Percentiles rank a stretch among this genome's conserved stretches.
These are phyloP conservation scores for Ophiosphaerella herpotricha DNA, from an alignment of 2,329 filamentous ascomycete genomes.

Conservation along the genomic window DNA sequence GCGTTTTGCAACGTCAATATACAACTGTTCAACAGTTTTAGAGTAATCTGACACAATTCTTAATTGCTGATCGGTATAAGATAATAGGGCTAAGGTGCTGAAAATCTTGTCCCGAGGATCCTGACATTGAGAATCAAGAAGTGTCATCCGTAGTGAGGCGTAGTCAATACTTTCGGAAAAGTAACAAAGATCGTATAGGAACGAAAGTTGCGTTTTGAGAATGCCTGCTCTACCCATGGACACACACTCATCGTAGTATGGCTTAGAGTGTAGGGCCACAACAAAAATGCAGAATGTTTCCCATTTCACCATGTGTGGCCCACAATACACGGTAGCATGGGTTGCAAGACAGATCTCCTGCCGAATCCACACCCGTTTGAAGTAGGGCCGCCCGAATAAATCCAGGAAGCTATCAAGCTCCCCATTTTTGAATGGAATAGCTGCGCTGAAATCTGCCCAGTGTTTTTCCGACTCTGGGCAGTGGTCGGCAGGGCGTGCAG, in stretches of 20 bases:
- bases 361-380: constrained; percentile 6
- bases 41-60: constrained; percentile 3
- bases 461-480: background rate
- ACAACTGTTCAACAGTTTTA: background rate
- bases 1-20: background rate
- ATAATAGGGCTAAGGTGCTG: background rate
- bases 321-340: background rate
- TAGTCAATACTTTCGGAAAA: too few species aligned
- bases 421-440: background rate
- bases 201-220: too few species aligned
- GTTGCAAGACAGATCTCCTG: constrained; percentile 5
- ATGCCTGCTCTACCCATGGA: background rate
- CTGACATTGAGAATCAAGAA: background rate
- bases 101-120: constrained; percentile 7
- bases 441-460: background rate
- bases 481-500: background rate
- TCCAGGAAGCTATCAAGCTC: background rate
- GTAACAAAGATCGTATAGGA: background rate
- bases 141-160: too few species aligned
- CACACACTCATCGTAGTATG: background rate
- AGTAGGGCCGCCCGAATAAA: constrained; percentile 2
- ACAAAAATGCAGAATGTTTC: background rate
- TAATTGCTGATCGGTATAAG: background rate
- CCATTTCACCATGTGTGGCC: background rate
- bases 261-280: background rate